Conservation (phyloP, 495 filamentous ascomycete species). For the Halenospora varia region DNA sequence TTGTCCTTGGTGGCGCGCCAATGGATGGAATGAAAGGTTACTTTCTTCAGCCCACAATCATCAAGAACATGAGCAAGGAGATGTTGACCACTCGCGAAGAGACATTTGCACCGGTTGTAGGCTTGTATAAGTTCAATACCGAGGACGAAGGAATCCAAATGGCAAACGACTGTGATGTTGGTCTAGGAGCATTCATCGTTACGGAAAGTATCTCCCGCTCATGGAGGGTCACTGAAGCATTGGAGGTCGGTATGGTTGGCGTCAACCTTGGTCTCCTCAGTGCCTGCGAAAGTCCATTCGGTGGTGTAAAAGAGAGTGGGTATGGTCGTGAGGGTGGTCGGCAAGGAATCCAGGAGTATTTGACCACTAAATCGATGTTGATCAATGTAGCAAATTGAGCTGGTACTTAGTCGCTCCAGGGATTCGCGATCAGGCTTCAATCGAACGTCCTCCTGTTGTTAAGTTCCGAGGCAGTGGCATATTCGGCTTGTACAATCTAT, state of each 20-base stretch:
- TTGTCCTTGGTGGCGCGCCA: conserved; percentile 64
- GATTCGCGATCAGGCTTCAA: too few species aligned
- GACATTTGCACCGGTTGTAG: conserved; percentile 81
- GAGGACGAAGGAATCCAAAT: conserved; percentile 80
- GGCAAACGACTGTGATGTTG: conserved; percentile 71
- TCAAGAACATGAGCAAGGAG: conserved; percentile 67
- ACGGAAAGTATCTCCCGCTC: conserved; percentile 64
- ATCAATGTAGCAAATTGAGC: conserved; percentile 12
- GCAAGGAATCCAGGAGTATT: conserved; percentile 24
- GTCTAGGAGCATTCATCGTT: conserved; percentile 80
- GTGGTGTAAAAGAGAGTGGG: conserved; percentile 30
- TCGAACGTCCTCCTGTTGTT: too few species aligned
- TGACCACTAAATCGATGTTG: conserved; percentile 14
- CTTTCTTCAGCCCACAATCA: conserved; percentile 75
- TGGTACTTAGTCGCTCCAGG: too few species aligned
- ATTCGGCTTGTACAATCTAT: too few species aligned
- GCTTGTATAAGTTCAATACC: conserved; percentile 70
- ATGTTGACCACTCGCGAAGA: conserved; percentile 77
- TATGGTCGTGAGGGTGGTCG: conserved; percentile 26
- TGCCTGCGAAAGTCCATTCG: conserved; percentile 26
- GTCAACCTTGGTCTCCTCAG: conserved; percentile 60
- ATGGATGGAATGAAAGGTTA: conserved; percentile 59
- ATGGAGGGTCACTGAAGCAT: conserved; percentile 68
- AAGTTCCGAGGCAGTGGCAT: too few species aligned
- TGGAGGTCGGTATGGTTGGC: conserved; percentile 85